Base-by-base conservation (phyloP, 176 grass and related monocot genomes). In the Alloteropsis semialata region DNA sequence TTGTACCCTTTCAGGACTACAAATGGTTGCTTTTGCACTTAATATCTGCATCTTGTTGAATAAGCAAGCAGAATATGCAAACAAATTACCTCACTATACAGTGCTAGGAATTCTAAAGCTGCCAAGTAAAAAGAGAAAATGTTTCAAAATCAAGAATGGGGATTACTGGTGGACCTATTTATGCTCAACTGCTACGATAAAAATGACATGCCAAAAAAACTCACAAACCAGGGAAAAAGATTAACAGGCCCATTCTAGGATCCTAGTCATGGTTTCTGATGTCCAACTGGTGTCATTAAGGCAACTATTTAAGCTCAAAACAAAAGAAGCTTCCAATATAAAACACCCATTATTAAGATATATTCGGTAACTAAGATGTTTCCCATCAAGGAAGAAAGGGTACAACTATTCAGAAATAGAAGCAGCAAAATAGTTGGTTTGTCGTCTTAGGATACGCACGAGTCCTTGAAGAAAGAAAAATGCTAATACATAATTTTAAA, bases 21-120 rank as follows among this genome's bases (percentile, higher is more conserved):
- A 62, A 74, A 74, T 38, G 32, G 43, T 65, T 74, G 59, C 17
- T 53, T 75, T 41, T 82, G 22, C 14, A 36, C 57, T 82, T 30
- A 60, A 51, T 63, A 64, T 21, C 43, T 13, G 22, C 69, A 64
- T 74, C 22, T 63, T 38, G 29, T 63, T 62, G 39, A 72, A 72
- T 43, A 82, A 61, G 13, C 11, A 50, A 6, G 11, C 19, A 61
- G 14, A 9, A 62, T 46, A 49, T 37, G 48, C 29, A 73, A 73
- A 66, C 13, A 62, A 32, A 11, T 49, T 32, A 18, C 1, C 15
- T 72, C 16, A 72, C 48, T 51, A 21, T 13, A 74, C 8, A 53
- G 22, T n/a, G 18, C 45, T 74, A 10, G 4, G 2, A 13, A 21
- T 74, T 34, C 53, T 53, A 48, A 42, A 48, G 67, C 15, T 69